Base-by-base conservation (phyloP, 2,329 filamentous ascomycete genomes). In the Alternaria arbusti region DNA sequence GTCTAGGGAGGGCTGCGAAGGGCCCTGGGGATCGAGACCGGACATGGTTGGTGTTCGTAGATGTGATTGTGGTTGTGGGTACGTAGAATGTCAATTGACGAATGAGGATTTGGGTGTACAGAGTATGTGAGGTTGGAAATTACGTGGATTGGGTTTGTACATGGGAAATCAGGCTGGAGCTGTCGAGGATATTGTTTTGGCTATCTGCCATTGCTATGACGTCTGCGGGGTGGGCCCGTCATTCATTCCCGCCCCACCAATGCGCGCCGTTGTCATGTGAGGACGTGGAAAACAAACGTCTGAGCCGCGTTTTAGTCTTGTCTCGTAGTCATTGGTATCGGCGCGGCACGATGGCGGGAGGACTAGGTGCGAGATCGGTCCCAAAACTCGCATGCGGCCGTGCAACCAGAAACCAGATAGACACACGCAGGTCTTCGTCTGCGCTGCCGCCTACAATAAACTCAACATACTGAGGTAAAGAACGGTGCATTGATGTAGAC, bases 1-100 rank as follows among this genome's bases (percentile, higher is more conserved):
- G 63, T 79, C 57, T 28, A 77, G 74, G 51, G 78, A 76, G 17
- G 84, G 84, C 69, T 86, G 83, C 26, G 82, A 80, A 26, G 80
- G 78, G 36, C 78, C 81, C 40, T 71, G 73, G 54, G 82, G 81
- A 63, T 80, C 73, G 66, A 82, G 77, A 57, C 70, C 78, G 30
- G 79, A 79, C 77, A 81, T 83, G 23, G 36, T 74, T 57, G 54
- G 30, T 7, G 13, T n/a, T 8, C 30, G 30, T 36, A 13, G 9
- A 52, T 23, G 49, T 25, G 28, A 30, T 52, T 61, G 13, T 49
- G 36, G 22, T 59, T 36, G 40, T 51, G 52, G 17, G 57, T 43
- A 30, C 58, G 46, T 26, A 26, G 25, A 47, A 30, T 22, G 6
- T 43, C 17, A 20, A 20, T 52, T 57, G 25, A 11, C 12, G 3